A percentile compares a stretch with the other conserved stretches of the same genome.
These are phyloP conservation scores for Solanum neorickii DNA, from an alignment of 257 asterid species.

Conservation along the genomic window DNA sequence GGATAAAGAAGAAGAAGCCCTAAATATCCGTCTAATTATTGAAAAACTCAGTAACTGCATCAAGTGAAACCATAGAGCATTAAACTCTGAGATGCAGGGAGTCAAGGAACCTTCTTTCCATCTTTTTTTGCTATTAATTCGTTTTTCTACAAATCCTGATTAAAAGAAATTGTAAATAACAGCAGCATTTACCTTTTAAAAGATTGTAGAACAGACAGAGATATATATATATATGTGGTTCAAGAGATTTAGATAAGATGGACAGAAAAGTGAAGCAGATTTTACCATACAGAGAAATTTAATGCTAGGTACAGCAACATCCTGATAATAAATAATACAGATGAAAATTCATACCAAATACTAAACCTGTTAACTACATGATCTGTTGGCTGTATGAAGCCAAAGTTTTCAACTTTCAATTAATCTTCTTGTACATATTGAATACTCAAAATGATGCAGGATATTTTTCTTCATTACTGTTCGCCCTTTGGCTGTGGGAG, in stretches of 20 bases:
- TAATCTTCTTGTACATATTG: background rate
- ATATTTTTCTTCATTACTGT: background rate
- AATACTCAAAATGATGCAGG: constrained; percentile 2
- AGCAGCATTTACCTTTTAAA: background rate
- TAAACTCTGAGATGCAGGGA: background rate
- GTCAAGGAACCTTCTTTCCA: background rate
- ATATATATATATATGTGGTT: background rate
- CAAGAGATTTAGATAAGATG: background rate
- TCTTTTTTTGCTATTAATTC: background rate
- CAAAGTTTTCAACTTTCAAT: background rate
- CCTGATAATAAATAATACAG: background rate
- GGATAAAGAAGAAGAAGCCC: background rate
- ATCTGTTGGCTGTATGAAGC: background rate
- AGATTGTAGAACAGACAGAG: background rate
- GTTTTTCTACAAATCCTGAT: background rate
- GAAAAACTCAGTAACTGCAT: background rate
- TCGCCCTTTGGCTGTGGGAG: background rate
- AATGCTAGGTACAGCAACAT: background rate
- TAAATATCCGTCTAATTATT: background rate
- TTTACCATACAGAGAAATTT: background rate
- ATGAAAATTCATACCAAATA: background rate
- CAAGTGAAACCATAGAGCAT: background rate
- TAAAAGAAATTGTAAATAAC: background rate
- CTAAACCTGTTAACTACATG: background rate
- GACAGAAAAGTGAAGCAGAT: background rate